Conservation (phyloP, 257 asterid genomes). For the Rubia yunnanensis region DNA sequence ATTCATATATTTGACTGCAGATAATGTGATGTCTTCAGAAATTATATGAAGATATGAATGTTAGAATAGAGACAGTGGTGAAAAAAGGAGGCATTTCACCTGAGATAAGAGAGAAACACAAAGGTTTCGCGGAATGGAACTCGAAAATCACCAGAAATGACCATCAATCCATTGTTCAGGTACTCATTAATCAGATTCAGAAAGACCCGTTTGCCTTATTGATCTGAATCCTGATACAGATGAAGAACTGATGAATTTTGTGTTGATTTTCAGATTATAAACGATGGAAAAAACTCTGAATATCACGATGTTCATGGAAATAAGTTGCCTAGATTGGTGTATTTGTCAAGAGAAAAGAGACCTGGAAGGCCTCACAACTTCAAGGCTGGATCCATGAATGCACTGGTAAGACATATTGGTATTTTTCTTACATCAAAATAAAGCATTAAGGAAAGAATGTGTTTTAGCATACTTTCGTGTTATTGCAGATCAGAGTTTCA, state of each 20-base stretch:
- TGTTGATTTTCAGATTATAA: constrained; percentile 22
- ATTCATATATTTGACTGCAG: background rate
- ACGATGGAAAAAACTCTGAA: constrained; percentile 26
- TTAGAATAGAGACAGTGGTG: constrained; percentile 33
- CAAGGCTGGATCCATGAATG: constrained; percentile 66
- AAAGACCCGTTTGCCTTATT: too few relatives aligned
- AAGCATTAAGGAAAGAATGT: too few relatives aligned
- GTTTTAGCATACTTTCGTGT: too few relatives aligned
- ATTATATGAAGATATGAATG: constrained; percentile 49
- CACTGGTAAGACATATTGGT: constrained; percentile 27
- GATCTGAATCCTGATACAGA: background rate
- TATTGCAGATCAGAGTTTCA: constrained; percentile 65
- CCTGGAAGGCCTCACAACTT: constrained; percentile 40
- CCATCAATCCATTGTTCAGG: constrained; percentile 77
- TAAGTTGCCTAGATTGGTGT: constrained; percentile 37
- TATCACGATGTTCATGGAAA: constrained; percentile 27
- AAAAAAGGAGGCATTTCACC: constrained; percentile 25
- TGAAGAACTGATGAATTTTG: background rate
- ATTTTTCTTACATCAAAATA: too few relatives aligned
- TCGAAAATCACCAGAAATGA: constrained; percentile 36
- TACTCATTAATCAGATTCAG: constrained; percentile 3
- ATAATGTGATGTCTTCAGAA: constrained; percentile 26
- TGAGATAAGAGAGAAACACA: constrained; percentile 33
- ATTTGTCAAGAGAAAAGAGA: constrained; percentile 46
- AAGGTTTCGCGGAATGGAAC: constrained; percentile 60